Percentiles rank a stretch among this genome's conserved stretches.
Conservation (phyloP, 106 monocot species). For the Cymbidium sinense region DNA sequence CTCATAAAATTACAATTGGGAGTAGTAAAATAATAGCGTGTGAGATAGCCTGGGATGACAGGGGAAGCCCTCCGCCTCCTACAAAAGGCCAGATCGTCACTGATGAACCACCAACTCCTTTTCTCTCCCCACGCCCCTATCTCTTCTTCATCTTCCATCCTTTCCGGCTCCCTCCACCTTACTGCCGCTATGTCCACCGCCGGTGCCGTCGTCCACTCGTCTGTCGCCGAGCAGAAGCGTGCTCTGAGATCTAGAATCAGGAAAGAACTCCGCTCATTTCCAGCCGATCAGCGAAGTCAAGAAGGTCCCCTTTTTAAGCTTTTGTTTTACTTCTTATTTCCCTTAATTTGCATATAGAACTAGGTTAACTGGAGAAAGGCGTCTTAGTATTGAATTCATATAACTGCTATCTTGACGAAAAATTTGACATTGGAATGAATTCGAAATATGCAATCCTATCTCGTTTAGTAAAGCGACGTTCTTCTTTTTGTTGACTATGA, state of each 20-base stretch:
- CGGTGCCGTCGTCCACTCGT: neutral
- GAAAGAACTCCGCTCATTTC: neutral
- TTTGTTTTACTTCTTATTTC: neutral
- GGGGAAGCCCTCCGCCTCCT: neutral
- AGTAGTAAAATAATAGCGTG: no score
- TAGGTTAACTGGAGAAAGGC: neutral
- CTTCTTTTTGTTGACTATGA: neutral
- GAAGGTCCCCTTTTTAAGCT: neutral
- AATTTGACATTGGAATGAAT: neutral
- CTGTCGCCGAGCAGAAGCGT: slow-evolving; percentile 9
- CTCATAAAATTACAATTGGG: no score
- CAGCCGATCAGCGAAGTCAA: neutral
- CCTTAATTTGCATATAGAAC: neutral
- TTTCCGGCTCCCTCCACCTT: neutral
- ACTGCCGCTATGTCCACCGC: neutral
- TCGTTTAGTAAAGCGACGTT: neutral
- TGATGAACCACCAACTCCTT: neutral
- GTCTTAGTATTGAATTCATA: neutral
- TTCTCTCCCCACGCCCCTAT: neutral
- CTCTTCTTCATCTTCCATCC: neutral
- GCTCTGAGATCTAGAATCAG: slow-evolving; percentile 6
- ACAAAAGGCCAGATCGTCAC: neutral
- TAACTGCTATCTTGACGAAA: neutral
- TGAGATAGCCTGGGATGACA: neutral
- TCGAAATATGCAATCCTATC: neutral